These are phyloP conservation scores for Hericium erinaceus DNA, from an alignment of 768 basidiomycete species.

Conservation along the genomic window DNA sequence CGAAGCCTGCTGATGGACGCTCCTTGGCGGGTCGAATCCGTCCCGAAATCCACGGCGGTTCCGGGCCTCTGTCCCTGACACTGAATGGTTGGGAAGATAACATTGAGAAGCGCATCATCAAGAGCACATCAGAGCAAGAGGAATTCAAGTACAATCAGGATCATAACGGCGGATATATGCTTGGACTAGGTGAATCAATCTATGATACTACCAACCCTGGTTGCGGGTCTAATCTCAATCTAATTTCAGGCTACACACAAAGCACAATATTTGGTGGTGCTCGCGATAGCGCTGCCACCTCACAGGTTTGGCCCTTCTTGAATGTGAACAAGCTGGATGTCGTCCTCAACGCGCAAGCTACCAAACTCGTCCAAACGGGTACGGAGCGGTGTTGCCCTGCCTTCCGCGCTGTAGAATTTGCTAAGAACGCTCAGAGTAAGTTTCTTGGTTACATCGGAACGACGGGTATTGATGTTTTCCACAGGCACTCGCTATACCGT, in stretches of 20 bases:
- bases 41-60: conserved; percentile 15
- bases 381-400: neutral
- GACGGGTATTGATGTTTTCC: neutral
- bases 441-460: neutral
- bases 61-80: conserved; percentile 16
- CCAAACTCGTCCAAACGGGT: conserved; percentile 9
- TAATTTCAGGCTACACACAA: neutral
- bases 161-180: conserved; percentile 14
- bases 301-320: neutral
- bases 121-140: conserved; percentile 2
- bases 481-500: neutral
- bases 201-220: conserved; percentile 36
- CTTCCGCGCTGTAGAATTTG: conserved; percentile 5
- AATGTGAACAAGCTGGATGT: conserved; percentile 2
- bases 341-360: conserved; percentile 8
- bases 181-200: conserved; percentile 25
- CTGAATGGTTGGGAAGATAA: conserved; percentile 6
- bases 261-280: neutral
- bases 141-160: conserved; percentile 20
- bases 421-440: neutral
- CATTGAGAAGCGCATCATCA: conserved; percentile 2
- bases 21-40: conserved; percentile 16
- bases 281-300: neutral
- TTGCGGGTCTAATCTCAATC: conserved; percentile 26
- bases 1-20: conserved; percentile 3